Base-by-base conservation (phyloP, 116 monocot species). In the Cymodocea nodosa region DNA sequence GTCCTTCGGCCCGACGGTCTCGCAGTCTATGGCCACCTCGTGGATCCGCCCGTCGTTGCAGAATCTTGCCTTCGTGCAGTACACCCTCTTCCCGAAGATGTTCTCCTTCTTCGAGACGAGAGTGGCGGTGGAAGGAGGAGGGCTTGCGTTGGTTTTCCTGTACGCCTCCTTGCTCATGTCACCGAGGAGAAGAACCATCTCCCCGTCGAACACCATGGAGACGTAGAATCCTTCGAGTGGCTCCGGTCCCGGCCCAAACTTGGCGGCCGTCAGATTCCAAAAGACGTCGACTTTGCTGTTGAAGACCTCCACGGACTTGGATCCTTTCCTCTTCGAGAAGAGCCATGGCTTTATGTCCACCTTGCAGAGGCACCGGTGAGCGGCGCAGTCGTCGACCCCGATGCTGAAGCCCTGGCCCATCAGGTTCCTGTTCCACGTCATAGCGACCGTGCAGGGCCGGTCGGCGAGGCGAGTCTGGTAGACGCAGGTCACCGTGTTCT, bases 331-430 rank as follows among this genome's bases (percentile, higher is more conserved):
- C 70, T 83, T 85, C n/a, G 83, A 86, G 76, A 85, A 83, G 22
- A 82, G 61, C 82, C 89, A 85, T 6, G 85, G 83, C 70, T 90
- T 90, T 50, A 90, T 83, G 6, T 90, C 90, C 17, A 77, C 63
- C 66, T 81, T 82, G 71, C 78, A 86, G 37, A 90, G 70, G 56
- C 51, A 70, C 2, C 75, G 74, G 63, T 72, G 67, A 16, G 71
- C 44, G 18, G 61, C 70, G 39, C 83, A 30, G 1, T 30, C 83
- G 24, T 80, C 83, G 1, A 90, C 69, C 9, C 53, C 68, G 25
- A 90, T 72, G 76, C 72, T 81, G 70, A 90, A 77, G 23, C 81
- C 81, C 51, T 82, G 84, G 16, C 86, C 85, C 82, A 85, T 81
- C 67, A 86, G 53, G 36, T 55, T 90, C 78, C 78, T 85, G 67